phyloP scores from a whole-genome alignment of 2,329 filamentous ascomycete species.

The Pyricularia sp. region DNA sequence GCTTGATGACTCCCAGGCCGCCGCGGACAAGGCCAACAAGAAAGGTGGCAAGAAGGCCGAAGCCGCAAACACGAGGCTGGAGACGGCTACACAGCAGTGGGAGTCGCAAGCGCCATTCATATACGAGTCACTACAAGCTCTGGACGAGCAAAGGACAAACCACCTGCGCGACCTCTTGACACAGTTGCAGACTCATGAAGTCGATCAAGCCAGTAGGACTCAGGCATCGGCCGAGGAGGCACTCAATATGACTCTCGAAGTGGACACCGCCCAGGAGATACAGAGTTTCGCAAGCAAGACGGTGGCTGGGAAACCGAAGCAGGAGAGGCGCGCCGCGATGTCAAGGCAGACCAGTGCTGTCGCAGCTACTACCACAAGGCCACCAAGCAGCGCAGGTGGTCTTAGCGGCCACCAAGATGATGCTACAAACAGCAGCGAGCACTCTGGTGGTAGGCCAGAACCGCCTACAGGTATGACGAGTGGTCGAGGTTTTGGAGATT shows the following conservation, averaged over 20 bases:
- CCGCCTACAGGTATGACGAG: background rate
- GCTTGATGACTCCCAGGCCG: conserved; percentile 71
- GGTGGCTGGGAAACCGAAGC: conserved; percentile 28
- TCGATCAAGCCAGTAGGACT: conserved; percentile 69
- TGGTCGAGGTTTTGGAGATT: background rate
- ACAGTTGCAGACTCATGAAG: conserved; percentile 84
- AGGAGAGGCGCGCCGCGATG: conserved; percentile 27
- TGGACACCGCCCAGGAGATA: conserved; percentile 80
- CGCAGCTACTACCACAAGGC: conserved; percentile 16
- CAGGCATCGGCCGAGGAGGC: conserved; percentile 65
- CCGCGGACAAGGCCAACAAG: conserved; percentile 68
- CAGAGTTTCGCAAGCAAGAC: conserved; percentile 47
- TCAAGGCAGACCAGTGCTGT: conserved; percentile 26
- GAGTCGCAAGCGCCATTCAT: conserved; percentile 88
- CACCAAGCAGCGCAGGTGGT: conserved; percentile 11
- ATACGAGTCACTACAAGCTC: conserved; percentile 80
- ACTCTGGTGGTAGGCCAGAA: conserved; percentile 19
- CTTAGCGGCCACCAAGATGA: conserved; percentile 19
- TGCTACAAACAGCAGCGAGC: conserved; percentile 26
- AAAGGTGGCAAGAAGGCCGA: conserved; percentile 73
- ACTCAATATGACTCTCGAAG: conserved; percentile 69
- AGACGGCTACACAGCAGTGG: conserved; percentile 76
- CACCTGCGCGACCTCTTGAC: conserved; percentile 83
- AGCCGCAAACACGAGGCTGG: conserved; percentile 56
- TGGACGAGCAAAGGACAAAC: conserved; percentile 82